Conservation (phyloP, 345 rosid genomes). For the Alliaria petiolata region DNA sequence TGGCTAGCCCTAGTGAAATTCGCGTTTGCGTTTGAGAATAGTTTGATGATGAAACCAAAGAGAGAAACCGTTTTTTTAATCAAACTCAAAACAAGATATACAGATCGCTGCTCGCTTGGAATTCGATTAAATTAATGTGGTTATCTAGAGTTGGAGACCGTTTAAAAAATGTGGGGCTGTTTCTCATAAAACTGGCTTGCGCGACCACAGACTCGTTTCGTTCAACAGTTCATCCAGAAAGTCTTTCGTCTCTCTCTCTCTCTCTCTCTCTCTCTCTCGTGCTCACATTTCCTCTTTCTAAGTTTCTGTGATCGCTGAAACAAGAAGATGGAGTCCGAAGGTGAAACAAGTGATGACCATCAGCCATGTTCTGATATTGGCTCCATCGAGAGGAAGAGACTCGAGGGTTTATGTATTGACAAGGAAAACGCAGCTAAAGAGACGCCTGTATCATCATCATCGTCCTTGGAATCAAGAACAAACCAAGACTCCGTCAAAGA, state of each 20-base stretch:
- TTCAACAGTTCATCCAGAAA: not conserved
- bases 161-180: not conserved
- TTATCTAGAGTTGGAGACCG: no score
- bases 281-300: not conserved
- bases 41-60: no score
- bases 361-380: not conserved
- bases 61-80: no score
- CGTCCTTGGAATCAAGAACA: not conserved
- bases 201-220: not conserved
- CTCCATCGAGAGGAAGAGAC: not conserved
- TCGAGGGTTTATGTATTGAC: not conserved
- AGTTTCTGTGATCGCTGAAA: not conserved
- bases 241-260: not conserved
- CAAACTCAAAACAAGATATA: no score
- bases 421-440: not conserved
- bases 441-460: not conserved
- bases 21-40: no score
- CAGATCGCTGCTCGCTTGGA: no score
- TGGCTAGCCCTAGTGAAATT: no score
- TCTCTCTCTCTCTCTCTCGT: not conserved
- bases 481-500: not conserved
- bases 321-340: not conserved
- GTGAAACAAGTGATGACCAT: not conserved
- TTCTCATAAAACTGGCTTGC: not conserved
- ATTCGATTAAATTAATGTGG: no score